Base-by-base conservation (phyloP, 1,284 basidiomycete species). In the Trichosporon sp. region DNA sequence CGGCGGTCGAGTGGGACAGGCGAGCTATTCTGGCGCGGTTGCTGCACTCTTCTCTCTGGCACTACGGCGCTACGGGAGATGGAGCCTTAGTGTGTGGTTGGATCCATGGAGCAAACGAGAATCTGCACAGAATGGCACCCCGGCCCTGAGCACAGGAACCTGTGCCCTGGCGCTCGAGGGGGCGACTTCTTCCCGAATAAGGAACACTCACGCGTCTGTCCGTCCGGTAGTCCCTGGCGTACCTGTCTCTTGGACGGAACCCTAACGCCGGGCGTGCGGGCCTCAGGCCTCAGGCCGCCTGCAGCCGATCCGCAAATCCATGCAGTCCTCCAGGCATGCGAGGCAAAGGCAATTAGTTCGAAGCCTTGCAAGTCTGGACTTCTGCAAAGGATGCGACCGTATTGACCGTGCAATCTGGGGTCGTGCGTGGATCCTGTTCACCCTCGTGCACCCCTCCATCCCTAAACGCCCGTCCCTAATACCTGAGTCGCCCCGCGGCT, bases 331-430 rank as follows among this genome's bases (percentile, higher is more conserved):
- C 19, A 44, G 19, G 40, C 40, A 44, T 44, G 40, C 19, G 40
- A 44, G 19, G 40, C 40, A 44, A 23, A 44, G 40, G 19, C 23
- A 44, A 23, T 23, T 21, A 10, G 19, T 44, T 9, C 40, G 19
- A 21, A 44, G 37, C 16, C 46, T 49, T 13, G 3, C 11, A n/a
- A 54, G 49, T 54, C 49, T 54, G 49, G 49, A 29, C 49, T 16
- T 4, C 29, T 16, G 40, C 19, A 23, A 44, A 23, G 40, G 19
- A 10, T 27, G 49, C 25, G n/a, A 11, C 21, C 14, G 49, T 10
- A 54, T 54, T 54, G 25, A 54, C 27, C 21, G 49, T 29, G 49
- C 49, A 54, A n/a, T 54, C 49, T 54, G 49, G 49, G 49, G 49
- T 54, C 49, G 25, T 31, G 19, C 13, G 49, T 54, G 49, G 49